Conservation (phyloP, 208 protist genomes). For the Acanthamoeba royreba region DNA sequence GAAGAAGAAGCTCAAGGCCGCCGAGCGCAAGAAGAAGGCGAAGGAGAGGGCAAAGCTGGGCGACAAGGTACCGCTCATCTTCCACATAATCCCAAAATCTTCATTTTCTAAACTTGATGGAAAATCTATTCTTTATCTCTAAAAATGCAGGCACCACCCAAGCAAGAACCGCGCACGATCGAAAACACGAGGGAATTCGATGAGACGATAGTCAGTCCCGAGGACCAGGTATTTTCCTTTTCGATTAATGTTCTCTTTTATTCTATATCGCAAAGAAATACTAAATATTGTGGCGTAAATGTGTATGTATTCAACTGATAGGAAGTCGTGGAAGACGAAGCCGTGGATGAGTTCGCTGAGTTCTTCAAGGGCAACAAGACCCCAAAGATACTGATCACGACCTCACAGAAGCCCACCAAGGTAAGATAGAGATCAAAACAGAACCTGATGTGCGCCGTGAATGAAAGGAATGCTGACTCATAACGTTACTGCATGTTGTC, state of each 20-base stretch:
- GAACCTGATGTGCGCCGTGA: not conserved
- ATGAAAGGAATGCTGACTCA: not conserved
- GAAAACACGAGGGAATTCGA: constrained; percentile 81
- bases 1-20: constrained; percentile 30
- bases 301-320: not conserved
- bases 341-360: constrained; percentile 77
- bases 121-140: not conserved
- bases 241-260: not conserved
- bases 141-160: constrained; percentile 11
- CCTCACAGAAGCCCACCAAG: constrained; percentile 58
- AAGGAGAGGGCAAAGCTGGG: constrained; percentile 42
- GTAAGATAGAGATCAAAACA: no score
- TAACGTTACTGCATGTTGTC: not conserved
- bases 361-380: constrained; percentile 77
- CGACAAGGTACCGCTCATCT: constrained; percentile 12
- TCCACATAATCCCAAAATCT: no score
- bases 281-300: not conserved
- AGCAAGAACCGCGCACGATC: constrained; percentile 69
- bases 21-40: not conserved
- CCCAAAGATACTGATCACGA: constrained; percentile 81
- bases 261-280: no score
- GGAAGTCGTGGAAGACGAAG: constrained; percentile 74
- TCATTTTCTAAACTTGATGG: not conserved
- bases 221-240: constrained; percentile 79
- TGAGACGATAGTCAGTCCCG: constrained; percentile 80